Conservation (phyloP, 2,329 filamentous ascomycete genomes). For the Acephala macrosclerotiorum region DNA sequence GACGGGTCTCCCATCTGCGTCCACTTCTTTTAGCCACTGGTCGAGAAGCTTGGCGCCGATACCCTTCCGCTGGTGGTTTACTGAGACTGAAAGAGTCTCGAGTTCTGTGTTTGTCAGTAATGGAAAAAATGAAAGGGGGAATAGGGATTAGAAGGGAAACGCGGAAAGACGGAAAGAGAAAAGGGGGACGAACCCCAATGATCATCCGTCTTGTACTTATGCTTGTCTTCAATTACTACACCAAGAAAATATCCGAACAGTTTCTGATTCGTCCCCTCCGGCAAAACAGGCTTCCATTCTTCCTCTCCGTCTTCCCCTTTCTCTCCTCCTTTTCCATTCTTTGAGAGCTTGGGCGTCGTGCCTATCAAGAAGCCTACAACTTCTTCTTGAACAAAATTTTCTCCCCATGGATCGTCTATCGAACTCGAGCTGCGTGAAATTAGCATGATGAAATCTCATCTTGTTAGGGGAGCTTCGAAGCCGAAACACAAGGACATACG, state of each 20-base stretch:
- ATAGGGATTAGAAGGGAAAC: neutral
- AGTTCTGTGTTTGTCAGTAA: conserved; percentile 1
- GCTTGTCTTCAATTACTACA: neutral
- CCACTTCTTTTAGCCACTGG: neutral
- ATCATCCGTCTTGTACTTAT: neutral
- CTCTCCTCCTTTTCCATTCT: neutral
- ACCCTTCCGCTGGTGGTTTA: conserved; percentile 13
- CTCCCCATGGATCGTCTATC: neutral
- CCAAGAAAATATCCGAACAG: conserved; percentile 6
- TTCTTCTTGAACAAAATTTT: neutral
- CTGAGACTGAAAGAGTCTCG: conserved; percentile 10
- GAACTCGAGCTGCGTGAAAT: neutral
- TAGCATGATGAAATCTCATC: neutral
- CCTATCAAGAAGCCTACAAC: conserved; percentile 5
- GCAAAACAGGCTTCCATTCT: conserved; percentile 13
- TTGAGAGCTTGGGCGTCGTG: neutral
- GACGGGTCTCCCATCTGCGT: neutral
- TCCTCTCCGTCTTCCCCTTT: neutral
- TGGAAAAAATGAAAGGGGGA: neutral
- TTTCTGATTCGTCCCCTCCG: neutral
- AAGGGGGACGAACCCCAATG: neutral
- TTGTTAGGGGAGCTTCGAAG: too few relatives aligned
- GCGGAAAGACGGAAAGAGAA: neutral
- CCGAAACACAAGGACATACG: too few relatives aligned
- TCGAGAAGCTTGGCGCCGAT: conserved; percentile 11